These are phyloP conservation scores for Yamadazyma sp. DNA, from an alignment of 1,139 yeast genomes.

Conservation along the genomic window DNA sequence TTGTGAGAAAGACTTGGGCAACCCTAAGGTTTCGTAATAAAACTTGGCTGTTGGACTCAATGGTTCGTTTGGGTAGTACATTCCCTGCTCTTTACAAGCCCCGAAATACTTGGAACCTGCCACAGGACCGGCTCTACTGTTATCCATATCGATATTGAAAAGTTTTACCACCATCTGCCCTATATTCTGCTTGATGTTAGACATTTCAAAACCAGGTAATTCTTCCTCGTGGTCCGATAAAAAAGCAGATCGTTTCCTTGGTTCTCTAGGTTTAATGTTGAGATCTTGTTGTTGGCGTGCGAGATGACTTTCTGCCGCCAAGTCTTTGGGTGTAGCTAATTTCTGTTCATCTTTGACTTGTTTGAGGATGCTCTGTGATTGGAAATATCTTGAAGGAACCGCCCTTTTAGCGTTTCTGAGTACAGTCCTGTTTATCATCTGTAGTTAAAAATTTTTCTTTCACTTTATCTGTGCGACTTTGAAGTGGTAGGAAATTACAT, in stretches of 20 bases:
- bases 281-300: conserved; percentile 47
- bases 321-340: conserved; percentile 35
- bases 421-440: conserved; percentile 5
- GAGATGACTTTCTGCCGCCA: conserved; percentile 51
- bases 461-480: conserved; percentile 2
- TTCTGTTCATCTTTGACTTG: conserved; percentile 12
- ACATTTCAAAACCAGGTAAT: conserved; percentile 53
- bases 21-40: conserved; percentile 74
- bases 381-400: conserved; percentile 7
- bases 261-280: conserved; percentile 39
- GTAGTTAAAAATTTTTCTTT: conserved; percentile 3
- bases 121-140: conserved; percentile 87
- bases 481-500: no score
- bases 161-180: conserved; percentile 71
- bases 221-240: conserved; percentile 60
- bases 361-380: conserved; percentile 14
- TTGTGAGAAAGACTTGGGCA: conserved; percentile 87
- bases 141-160: conserved; percentile 86
- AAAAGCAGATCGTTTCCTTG: conserved; percentile 47
- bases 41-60: conserved; percentile 64
- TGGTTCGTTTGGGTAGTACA: conserved; percentile 71
- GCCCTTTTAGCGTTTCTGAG: not conserved
- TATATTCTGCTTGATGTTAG: conserved; percentile 66
- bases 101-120: conserved; percentile 89
- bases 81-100: conserved; percentile 81